Base-by-base conservation (phyloP, 306 rosid genomes). In the Canavalia ensiformis region DNA sequence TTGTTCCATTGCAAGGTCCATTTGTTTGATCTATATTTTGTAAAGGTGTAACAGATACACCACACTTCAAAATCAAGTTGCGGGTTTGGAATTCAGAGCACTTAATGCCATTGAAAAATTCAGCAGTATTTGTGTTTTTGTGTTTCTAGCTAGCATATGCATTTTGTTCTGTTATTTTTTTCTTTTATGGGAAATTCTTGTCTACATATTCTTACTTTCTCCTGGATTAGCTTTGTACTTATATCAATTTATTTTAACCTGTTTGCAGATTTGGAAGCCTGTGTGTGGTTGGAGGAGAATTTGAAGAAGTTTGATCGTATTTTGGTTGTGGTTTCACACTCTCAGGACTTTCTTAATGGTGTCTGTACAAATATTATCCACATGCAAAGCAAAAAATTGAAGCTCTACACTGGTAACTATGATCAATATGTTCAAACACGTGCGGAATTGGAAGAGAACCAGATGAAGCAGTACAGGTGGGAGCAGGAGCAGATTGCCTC, bases 281-380 rank as follows among this genome's bases (percentile, higher is more conserved):
- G 99, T 90, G 98, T 95, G 51, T 95, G 99, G 99, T 88, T 95
- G 74, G 99, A 95, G 86, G 99, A 95, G 84, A 95, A 68, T 55
- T 82, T 95, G 88, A 95, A 95, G 88, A 95, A 88, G 5, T 93
- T 95, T 86, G 99, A 93, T 4, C 97, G 99, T 12, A 95, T 95
- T 62, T 85, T 95, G 83, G 99, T 95, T 12, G 99, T 95, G 77
- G 64, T 95, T 68, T 95, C 99, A 35, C 99, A 95, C 84, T 95
- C 99, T 56, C 99, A 95, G 86, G 99, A 95, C 72, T 95, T 95
- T 58, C 89, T 95, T 63, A 95, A 95, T 68, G 99, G 99, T 71
- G 98, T 95, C 12, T 95, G 99, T 91, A 95, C 99, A 69, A 95
- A 90, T 85, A 95, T 95, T 83, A 95, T 95, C 70, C 99, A 95